phyloP scores from a whole-genome alignment of 257 asterid genomes.

The Linderniella brevidens region DNA sequence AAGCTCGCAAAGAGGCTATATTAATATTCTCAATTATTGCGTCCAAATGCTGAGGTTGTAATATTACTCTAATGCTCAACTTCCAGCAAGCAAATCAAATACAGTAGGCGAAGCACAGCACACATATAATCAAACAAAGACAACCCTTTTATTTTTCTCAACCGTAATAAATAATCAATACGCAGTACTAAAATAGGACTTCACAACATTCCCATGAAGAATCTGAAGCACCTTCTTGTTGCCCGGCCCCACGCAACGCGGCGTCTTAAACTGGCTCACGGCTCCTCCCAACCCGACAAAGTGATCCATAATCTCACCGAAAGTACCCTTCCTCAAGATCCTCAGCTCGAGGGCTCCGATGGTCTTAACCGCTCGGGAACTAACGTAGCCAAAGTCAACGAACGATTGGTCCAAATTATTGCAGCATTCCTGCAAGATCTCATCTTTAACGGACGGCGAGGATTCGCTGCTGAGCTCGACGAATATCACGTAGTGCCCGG shows the following conservation, averaged over 20 bases:
- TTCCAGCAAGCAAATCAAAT: too few relatives aligned
- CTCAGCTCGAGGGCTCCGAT: slow-evolving; percentile 69
- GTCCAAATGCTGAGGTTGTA: too few relatives aligned
- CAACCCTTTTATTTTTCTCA: too few relatives aligned
- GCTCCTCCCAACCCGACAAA: slow-evolving; percentile 82
- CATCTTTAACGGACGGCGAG: slow-evolving; percentile 14
- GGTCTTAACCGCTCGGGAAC: slow-evolving; percentile 44
- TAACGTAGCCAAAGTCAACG: slow-evolving; percentile 57
- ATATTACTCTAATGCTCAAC: too few relatives aligned
- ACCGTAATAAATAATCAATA: slow-evolving; percentile 9
- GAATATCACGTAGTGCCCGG: slow-evolving; percentile 66
- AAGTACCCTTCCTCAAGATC: slow-evolving; percentile 56
- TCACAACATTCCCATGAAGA: slow-evolving; percentile 29
- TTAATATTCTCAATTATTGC: too few relatives aligned
- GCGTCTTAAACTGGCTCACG: slow-evolving; percentile 96
- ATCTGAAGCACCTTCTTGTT: slow-evolving; percentile 46
- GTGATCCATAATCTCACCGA: slow-evolving; percentile 77
- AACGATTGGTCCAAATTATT: slow-evolving; percentile 67
- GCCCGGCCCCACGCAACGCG: slow-evolving; percentile 60
- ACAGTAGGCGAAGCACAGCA: too few relatives aligned
- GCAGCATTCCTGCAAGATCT: slow-evolving; percentile 55
- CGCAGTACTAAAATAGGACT: slow-evolving; percentile 69
- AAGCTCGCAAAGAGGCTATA: too few relatives aligned
- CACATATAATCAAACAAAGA: too few relatives aligned
- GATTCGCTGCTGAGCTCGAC: slow-evolving; percentile 68